Evolutionary conservation across 495 filamentous ascomycete species (phyloP).

Genomic region (Usnea hakonensis): DNA sequence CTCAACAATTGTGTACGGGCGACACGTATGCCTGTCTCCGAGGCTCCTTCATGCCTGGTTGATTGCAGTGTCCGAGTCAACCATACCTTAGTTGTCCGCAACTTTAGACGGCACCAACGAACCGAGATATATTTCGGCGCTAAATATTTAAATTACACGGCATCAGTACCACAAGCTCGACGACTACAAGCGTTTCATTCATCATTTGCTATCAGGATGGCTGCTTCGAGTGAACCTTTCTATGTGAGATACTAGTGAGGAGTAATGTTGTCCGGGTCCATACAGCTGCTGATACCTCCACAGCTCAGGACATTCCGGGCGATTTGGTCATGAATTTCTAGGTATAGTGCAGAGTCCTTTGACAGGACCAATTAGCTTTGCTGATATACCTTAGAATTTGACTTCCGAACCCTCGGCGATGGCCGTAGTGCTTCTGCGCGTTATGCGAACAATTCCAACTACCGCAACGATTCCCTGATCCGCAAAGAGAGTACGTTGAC

Average conservation of each 20-base stretch:
- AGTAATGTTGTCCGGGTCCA: conserved; percentile 34
- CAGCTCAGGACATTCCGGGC: conserved; percentile 94
- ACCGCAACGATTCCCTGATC: conserved; percentile 96
- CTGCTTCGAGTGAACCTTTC: conserved; percentile 66
- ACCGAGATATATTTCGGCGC: conserved; percentile 18
- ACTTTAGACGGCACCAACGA: conserved; percentile 4
- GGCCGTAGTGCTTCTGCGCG: conserved; percentile 90
- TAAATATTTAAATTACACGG: conserved; percentile 11
- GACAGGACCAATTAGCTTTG: neutral
- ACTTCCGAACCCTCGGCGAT: conserved; percentile 87
- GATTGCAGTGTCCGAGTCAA: neutral
- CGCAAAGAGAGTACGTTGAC: conserved; percentile 89
- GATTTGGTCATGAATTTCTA: conserved; percentile 97
- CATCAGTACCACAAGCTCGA: neutral
- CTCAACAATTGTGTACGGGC: neutral
- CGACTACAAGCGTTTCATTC: neutral
- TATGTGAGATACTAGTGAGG: conserved; percentile 95
- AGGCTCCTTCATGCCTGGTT: neutral
- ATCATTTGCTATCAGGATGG: conserved; percentile 28
- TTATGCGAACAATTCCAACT: conserved; percentile 99
- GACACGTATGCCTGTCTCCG: neutral
- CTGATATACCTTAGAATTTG: conserved; percentile 68
- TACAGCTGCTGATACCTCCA: conserved; percentile 41
- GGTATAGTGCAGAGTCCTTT: conserved; percentile 48
- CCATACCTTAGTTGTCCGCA: conserved; percentile 9